Evolutionary conservation across 371 early-diverging fungal genomes (phyloP), one percentile per base, ranked within the genome.

Genomic region (Mortierella sp.): DNA sequence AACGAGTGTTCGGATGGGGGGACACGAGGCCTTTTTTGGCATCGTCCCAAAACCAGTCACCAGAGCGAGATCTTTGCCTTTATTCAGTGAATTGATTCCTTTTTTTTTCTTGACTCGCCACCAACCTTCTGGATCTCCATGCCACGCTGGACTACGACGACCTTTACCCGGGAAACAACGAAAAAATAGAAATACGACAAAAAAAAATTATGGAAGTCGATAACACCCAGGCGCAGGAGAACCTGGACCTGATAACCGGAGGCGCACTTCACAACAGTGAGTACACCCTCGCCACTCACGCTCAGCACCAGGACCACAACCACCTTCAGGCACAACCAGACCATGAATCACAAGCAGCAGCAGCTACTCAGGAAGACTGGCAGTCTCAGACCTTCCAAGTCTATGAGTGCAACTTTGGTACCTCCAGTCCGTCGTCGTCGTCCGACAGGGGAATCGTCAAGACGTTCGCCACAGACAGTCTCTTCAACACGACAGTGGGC

Each of bases 401-500:
- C 1, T 79, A 71, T 34, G 80, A 79, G 41, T 68, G 66, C 41
- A 8, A 22, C 29, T 79, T 79, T 55, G 66, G 64, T n/a, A 48
- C 41, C 3, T 31, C 63, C 13, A 47, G 19, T 16, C 34, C 48
- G 5, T n/a, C 45, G 16, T 16, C 13, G 19, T 45, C 48, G 19
- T 37, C 26, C 64, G 13, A 48, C 37, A 24, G 22, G 39, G 72
- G 69, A 19, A 71, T 79, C 19, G 61, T 68, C n/a, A 53, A 44
- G 29, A 72, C 76, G 2, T 80, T 63, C n/a, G 70, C 77, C 6
- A 80, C 81, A 16, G 39, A 31, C 13, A 45, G 31, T 7, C 63
- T 53, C 31, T 80, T 76, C 81, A 80, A 73, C 48, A 66, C 63
- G 24, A 80, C 76, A n/a, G 81, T 80, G 19, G 81, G 74, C 4